These are phyloP conservation scores for Rhipidocladum racemiflorum DNA, from an alignment of 176 grass and related monocot genomes.

Conservation along the genomic window DNA sequence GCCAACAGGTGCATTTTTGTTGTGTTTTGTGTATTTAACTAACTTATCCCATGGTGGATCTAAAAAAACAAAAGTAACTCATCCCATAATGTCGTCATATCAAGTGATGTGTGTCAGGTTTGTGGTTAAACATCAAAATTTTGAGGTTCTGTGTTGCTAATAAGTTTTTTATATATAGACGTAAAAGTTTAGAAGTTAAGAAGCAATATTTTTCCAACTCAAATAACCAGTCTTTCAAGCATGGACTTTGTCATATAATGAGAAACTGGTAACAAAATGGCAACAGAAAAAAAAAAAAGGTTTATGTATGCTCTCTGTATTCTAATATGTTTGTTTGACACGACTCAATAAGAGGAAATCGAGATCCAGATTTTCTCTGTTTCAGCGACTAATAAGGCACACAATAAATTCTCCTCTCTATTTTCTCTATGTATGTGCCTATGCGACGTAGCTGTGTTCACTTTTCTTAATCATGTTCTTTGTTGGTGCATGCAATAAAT, in stretches of 20 bases:
- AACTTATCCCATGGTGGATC: not conserved
- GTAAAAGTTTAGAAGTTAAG: not conserved
- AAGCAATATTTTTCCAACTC: not conserved
- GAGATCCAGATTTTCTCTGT: not conserved
- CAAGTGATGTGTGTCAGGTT: not conserved
- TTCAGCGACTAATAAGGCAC: not conserved
- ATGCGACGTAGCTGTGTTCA: not conserved
- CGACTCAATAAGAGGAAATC: not conserved
- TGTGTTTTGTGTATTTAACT: not conserved
- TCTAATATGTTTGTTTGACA: not conserved
- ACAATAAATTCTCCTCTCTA: not conserved
- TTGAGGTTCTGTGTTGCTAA: not conserved
- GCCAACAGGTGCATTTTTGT: not conserved
- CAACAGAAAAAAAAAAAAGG: not conserved
- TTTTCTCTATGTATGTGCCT: not conserved
- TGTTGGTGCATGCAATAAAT: not conserved
- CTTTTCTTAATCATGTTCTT: not conserved
- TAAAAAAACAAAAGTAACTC: not conserved
- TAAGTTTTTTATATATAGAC: not conserved
- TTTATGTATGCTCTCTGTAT: not conserved
- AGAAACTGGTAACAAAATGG: not conserved
- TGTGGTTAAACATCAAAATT: not conserved
- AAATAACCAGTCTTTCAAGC: not conserved
- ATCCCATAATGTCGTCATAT: not conserved
- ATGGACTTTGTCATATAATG: not conserved